A percentile compares a stretch with the other conserved stretches of the same genome.
These are phyloP conservation scores for Lathyrus oleraceus DNA, from an alignment of 306 rosid genomes.

Conservation along the genomic window DNA sequence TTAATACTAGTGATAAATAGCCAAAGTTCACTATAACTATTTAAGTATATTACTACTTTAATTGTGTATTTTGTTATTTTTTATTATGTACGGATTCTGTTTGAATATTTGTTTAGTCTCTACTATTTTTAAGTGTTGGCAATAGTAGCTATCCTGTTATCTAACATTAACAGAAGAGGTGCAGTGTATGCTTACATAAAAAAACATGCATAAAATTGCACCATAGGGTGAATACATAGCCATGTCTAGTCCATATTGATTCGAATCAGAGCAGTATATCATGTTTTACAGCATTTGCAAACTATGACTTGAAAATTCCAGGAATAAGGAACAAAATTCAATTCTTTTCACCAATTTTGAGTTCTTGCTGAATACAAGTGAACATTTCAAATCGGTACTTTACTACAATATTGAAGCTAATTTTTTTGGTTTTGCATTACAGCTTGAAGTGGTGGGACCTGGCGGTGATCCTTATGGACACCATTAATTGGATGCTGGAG, in stretches of 20 bases:
- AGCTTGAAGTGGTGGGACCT: conserved; percentile 96
- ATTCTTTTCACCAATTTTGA: neutral
- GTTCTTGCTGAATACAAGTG: neutral
- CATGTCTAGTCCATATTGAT: neutral
- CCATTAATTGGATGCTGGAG: conserved; percentile 49
- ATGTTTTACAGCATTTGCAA: conserved; percentile 13
- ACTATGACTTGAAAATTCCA: neutral
- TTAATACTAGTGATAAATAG: too few species aligned
- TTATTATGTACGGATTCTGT: too few species aligned
- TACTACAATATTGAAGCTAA: conserved; percentile 21
- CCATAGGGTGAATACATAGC: neutral
- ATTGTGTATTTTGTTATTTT: too few species aligned
- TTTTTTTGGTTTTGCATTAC: conserved; percentile 36
- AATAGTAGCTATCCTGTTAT: too few species aligned
- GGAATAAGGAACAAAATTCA: neutral
- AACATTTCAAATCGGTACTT: neutral
- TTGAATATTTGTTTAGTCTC: too few species aligned
- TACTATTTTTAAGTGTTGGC: too few species aligned
- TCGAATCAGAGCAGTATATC: neutral
- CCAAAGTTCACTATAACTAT: too few species aligned
- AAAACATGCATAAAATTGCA: neutral
- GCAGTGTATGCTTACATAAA: neutral
- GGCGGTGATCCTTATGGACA: conserved; percentile 90
- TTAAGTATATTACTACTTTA: too few species aligned
- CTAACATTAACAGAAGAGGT: too few species aligned